Conservation (phyloP, 192 early-diverging fungal genomes). For the Gamsiella multidivaricata region DNA sequence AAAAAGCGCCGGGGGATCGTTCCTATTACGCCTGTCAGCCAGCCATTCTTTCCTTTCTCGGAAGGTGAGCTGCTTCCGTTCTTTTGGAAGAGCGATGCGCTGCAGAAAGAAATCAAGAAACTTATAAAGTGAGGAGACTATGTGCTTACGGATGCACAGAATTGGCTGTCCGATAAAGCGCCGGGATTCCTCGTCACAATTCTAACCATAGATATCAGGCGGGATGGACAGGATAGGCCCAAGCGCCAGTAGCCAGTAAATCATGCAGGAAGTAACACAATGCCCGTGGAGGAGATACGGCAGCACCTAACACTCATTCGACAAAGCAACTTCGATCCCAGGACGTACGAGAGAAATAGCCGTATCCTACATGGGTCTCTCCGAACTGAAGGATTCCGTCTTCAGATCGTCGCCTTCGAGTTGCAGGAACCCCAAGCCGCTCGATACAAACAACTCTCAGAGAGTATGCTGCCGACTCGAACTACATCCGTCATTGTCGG, state of each 20-base stretch:
- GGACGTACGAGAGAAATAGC: not conserved
- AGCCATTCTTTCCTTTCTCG: no score
- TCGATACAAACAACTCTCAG: not conserved
- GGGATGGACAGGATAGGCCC: not conserved
- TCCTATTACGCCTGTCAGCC: not conserved
- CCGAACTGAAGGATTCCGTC: conserved; percentile 16
- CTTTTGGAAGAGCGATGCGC: not conserved
- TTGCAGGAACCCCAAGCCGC: conserved; percentile 8
- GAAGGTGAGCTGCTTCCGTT: no score
- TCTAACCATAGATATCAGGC: not conserved
- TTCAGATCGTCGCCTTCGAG: conserved; percentile 22
- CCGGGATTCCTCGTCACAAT: not conserved
- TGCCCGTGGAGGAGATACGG: not conserved
- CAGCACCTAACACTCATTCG: not conserved
- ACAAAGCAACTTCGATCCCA: not conserved
- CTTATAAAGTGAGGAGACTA: no score
- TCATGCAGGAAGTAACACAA: not conserved
- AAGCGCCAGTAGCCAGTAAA: not conserved
- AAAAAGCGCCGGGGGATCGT: not conserved
- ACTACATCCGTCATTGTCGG: not conserved
- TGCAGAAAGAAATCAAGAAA: not conserved
- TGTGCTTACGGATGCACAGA: not conserved
- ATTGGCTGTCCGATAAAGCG: not conserved
- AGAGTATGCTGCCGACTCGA: not conserved
- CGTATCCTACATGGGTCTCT: conserved; percentile 15